Conservation (phyloP, 768 basidiomycete species). For the Pleurotus platypus region DNA sequence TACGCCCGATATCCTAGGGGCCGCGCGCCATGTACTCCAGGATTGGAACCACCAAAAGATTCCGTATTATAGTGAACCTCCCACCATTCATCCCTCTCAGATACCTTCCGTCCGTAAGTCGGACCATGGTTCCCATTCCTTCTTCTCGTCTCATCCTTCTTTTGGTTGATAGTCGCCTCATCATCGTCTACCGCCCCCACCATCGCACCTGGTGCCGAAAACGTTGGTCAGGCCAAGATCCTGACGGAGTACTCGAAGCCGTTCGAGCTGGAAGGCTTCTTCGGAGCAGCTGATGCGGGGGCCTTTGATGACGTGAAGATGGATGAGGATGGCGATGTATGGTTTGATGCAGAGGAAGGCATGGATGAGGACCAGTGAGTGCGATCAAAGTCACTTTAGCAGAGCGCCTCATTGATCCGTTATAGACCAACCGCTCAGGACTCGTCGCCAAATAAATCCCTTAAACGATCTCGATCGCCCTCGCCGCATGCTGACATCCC, state of each 20-base stretch:
- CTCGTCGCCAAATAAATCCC: constrained; percentile 20
- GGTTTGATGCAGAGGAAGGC: constrained; percentile 14
- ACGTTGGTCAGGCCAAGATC: constrained; percentile 79
- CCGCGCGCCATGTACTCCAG: constrained; percentile 76
- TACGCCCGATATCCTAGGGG: constrained; percentile 79
- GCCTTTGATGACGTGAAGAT: constrained; percentile 51
- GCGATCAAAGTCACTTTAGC: too few species aligned
- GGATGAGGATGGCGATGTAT: constrained; percentile 21
- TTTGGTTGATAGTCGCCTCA: constrained; percentile 16
- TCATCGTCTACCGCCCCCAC: constrained; percentile 22
- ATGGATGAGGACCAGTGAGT: constrained; percentile 22
- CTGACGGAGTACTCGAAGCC: constrained; percentile 67
- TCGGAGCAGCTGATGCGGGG: constrained; percentile 77
- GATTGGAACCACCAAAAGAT: constrained; percentile 99
- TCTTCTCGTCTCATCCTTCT: background rate
- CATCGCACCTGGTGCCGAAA: constrained; percentile 73
- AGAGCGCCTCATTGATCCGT: too few species aligned
- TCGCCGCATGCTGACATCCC: constrained; percentile 9
- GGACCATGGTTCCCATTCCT: background rate
- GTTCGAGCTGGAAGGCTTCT: constrained; percentile 78
- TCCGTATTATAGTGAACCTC: constrained; percentile 81
- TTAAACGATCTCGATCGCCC: constrained; percentile 37
- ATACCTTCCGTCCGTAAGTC: constrained; percentile 48
- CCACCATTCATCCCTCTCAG: constrained; percentile 72
- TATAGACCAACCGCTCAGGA: background rate